Conservation (phyloP, 2,329 filamentous ascomycete genomes). For the Venturia nashicola region DNA sequence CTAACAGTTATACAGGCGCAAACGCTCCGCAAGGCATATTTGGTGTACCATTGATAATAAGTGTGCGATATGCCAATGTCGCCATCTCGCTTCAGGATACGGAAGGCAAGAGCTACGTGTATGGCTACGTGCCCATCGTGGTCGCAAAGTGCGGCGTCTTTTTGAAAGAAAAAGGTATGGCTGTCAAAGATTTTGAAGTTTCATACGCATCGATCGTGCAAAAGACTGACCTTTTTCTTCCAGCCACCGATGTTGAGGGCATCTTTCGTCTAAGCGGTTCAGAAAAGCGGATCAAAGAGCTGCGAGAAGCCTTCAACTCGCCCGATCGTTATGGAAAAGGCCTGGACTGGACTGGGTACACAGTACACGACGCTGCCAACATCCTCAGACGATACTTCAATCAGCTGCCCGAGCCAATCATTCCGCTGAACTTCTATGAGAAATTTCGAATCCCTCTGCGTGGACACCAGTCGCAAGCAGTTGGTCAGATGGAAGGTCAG, state of each 20-base stretch:
- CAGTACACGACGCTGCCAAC: conserved; percentile 95
- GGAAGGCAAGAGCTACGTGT: conserved; percentile 89
- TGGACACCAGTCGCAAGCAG: conserved; percentile 54
- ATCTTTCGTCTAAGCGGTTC: conserved; percentile 95
- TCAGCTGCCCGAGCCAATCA: conserved; percentile 90
- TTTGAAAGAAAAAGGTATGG: conserved; percentile 88
- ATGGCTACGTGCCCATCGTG: conserved; percentile 96
- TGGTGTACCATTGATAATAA: conserved; percentile 81
- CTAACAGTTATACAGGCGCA: conserved; percentile 1
- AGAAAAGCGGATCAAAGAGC: conserved; percentile 95
- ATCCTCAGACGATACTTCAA: conserved; percentile 92
- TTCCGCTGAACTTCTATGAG: conserved; percentile 86
- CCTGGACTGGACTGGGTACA: conserved; percentile 93
- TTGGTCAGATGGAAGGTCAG: conserved; percentile 50
- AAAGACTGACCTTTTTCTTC: not conserved
- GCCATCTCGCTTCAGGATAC: conserved; percentile 93
- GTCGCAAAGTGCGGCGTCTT: conserved; percentile 97
- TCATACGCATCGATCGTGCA: not conserved
- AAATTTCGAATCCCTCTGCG: conserved; percentile 76
- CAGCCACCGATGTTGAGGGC: conserved; percentile 87
- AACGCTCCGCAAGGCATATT: conserved; percentile 61
- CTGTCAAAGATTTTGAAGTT: not conserved
- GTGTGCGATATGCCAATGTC: conserved; percentile 95
- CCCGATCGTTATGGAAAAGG: conserved; percentile 94
- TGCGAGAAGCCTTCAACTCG: conserved; percentile 84